phyloP scores from a whole-genome alignment of 139 green algal genomes.

The Pseudopediastrum boryanum region DNA sequence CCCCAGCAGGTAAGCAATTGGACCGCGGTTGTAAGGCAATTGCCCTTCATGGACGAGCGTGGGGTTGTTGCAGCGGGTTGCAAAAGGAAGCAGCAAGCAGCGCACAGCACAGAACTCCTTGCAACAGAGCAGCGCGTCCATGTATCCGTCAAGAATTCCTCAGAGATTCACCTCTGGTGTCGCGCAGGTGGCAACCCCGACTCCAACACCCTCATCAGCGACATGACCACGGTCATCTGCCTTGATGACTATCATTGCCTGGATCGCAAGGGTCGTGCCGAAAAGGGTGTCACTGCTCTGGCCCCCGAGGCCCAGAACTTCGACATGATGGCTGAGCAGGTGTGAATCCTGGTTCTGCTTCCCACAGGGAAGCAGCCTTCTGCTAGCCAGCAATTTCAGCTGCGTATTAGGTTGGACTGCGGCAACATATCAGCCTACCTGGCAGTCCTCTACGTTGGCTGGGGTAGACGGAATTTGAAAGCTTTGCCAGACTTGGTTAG shows the following conservation, averaged over 20 bases:
- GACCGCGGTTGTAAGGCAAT: too few species aligned
- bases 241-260: slow-evolving; percentile 99
- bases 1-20: slow-evolving; percentile 78
- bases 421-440: too few species aligned
- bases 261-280: slow-evolving; percentile 94
- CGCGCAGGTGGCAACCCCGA: slow-evolving; percentile 93
- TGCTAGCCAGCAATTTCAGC: too few species aligned
- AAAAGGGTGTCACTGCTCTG: slow-evolving; percentile 91
- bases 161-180: slow-evolving; percentile 24
- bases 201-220: slow-evolving; percentile 98
- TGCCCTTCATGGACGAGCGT: too few species aligned
- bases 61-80: neutral
- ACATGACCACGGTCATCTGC: slow-evolving; percentile 99
- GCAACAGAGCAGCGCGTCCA: too few species aligned
- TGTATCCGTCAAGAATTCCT: too few species aligned
- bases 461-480: too few species aligned
- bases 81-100: neutral
- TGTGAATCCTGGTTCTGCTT: too few species aligned
- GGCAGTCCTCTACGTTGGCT: too few species aligned
- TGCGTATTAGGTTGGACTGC: too few species aligned
- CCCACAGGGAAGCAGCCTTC: too few species aligned
- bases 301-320: slow-evolving; percentile 97
- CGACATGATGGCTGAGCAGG: slow-evolving; percentile 98
- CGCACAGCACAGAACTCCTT: neutral
- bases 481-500: too few species aligned